These are phyloP conservation scores for Viridothelium virens DNA, from an alignment of 495 filamentous ascomycete species.

Conservation along the genomic window DNA sequence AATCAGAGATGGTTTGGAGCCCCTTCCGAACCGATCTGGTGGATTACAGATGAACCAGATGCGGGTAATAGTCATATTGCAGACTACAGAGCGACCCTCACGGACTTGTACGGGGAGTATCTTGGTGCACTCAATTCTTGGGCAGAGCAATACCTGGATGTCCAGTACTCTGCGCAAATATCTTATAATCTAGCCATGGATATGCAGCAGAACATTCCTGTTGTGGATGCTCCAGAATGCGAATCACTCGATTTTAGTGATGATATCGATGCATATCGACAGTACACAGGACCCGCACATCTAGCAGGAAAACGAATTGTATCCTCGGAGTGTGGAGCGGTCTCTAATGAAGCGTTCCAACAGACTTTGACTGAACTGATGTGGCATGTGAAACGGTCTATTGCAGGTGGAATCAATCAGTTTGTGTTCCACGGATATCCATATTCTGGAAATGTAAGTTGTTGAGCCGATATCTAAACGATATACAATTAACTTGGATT, in stretches of 20 bases:
- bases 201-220: constrained; percentile 35
- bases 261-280: constrained; percentile 40
- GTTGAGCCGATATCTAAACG: neutral
- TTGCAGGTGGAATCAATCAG: constrained; percentile 41
- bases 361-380: constrained; percentile 23
- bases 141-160: constrained; percentile 20
- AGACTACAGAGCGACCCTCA: constrained; percentile 34
- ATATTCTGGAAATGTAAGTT: constrained; percentile 32
- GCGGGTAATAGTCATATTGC: constrained; percentile 22
- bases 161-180: constrained; percentile 40
- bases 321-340: constrained; percentile 26
- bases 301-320: constrained; percentile 22
- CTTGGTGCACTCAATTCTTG: constrained; percentile 33
- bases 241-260: constrained; percentile 41
- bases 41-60: constrained; percentile 23
- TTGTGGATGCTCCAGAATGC: constrained; percentile 42
- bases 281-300: constrained; percentile 42
- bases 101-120: constrained; percentile 35
- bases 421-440: constrained; percentile 43
- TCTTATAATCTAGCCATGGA: constrained; percentile 45
- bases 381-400: constrained; percentile 27
- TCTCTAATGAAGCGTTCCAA: constrained; percentile 12
- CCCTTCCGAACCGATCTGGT: neutral
- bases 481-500: neutral
- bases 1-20: constrained; percentile 23